A percentile compares a stretch with the other conserved stretches of the same genome.
Evolutionary conservation across 106 monocot genomes (phyloP).

Genomic region (Vanilla planifolia): DNA sequence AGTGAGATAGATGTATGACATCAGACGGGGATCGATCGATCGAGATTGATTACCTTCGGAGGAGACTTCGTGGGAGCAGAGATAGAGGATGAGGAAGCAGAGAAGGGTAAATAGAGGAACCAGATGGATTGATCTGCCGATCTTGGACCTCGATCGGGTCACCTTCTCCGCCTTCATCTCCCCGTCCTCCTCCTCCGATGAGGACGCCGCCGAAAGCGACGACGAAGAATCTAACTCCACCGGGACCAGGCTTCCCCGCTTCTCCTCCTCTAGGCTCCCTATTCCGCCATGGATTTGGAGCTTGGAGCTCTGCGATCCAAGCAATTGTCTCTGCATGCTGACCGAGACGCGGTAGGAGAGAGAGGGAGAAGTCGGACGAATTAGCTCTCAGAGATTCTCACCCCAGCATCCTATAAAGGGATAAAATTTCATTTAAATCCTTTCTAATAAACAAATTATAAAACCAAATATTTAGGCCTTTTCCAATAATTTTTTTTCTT

Average conservation of each 20-base stretch:
- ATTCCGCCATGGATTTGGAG: neutral
- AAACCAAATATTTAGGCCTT: no score
- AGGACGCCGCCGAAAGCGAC: neutral
- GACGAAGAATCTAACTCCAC: neutral
- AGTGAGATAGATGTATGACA: no score
- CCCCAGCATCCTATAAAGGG: no score
- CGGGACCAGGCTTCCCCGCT: neutral
- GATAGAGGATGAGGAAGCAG: constrained; percentile 37
- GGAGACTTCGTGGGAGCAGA: constrained; percentile 30
- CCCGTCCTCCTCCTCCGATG: neutral
- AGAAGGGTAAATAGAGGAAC: constrained; percentile 16
- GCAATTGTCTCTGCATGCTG: constrained; percentile 22
- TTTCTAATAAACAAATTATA: no score
- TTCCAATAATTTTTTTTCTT: no score
- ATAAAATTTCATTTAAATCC: no score
- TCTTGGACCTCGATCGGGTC: neutral
- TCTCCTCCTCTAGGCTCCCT: neutral
- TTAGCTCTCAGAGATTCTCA: no score
- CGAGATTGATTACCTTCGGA: constrained; percentile 11
- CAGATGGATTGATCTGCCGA: constrained; percentile 16
- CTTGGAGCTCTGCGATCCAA: constrained; percentile 17
- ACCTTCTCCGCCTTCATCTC: constrained; percentile 10
- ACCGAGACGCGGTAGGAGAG: neutral
- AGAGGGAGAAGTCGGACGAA: neutral
- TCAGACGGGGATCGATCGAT: neutral